A percentile compares a stretch with the other conserved stretches of the same genome.
phyloP scores from a whole-genome alignment of 1,284 basidiomycete genomes.

The Omphalotus olearius region DNA sequence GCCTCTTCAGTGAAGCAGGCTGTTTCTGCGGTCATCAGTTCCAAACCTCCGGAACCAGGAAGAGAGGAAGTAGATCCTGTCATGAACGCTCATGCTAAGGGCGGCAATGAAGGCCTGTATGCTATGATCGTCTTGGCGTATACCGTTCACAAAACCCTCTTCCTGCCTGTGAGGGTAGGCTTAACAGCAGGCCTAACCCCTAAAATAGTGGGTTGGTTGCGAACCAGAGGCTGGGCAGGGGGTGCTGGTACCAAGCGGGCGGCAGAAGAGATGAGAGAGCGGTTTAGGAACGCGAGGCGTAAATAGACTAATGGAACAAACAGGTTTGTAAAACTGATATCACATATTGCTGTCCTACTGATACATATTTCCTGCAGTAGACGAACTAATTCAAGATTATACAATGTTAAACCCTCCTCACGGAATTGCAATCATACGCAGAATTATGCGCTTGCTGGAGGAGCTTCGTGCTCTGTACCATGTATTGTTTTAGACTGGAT shows the following conservation, averaged over 20 bases:
- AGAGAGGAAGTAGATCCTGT: conserved; percentile 49
- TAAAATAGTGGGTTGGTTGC: conserved; percentile 76
- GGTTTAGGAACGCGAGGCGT: conserved; percentile 34
- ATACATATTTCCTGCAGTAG: background rate
- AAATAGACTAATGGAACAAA: conserved; percentile 7
- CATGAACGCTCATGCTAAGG: conserved; percentile 15
- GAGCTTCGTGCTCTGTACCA: conserved; percentile 16
- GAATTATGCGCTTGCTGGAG: conserved; percentile 8
- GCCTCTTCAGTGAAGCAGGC: conserved; percentile 56
- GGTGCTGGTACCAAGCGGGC: conserved; percentile 63
- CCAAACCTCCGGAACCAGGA: conserved; percentile 59
- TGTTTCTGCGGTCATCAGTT: conserved; percentile 39
- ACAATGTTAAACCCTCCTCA: background rate
- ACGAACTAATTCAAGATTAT: conserved; percentile 1
- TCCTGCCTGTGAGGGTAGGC: conserved; percentile 88
- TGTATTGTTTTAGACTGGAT: conserved; percentile 3
- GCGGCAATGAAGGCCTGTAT: conserved; percentile 71
- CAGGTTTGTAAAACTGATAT: background rate
- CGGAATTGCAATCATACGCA: background rate
- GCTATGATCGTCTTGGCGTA: conserved; percentile 93
- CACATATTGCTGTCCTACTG: too few relatives aligned
- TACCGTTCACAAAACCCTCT: conserved; percentile 92
- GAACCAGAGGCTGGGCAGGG: conserved; percentile 72
- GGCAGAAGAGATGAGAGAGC: conserved; percentile 58
- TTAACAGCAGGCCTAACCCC: conserved; percentile 89